Percentiles rank a stretch among this genome's conserved stretches.
These are phyloP conservation scores for Neofusicoccum ribis DNA, from an alignment of 2,329 filamentous ascomycete genomes.

Conservation along the genomic window DNA sequence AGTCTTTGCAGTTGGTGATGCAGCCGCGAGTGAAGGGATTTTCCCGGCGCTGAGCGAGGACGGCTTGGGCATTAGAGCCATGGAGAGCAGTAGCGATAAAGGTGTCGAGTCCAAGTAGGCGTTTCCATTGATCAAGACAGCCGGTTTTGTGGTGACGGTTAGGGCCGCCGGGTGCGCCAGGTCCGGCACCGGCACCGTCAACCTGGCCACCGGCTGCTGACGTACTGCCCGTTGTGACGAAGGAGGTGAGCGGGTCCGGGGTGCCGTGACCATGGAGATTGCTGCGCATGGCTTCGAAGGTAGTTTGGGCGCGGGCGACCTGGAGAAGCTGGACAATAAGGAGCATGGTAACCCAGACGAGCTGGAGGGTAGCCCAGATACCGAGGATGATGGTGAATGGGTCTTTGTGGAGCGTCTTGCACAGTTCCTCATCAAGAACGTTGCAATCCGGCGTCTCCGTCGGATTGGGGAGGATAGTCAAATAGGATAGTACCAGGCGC, in stretches of 20 bases:
- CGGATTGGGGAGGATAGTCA: constrained; percentile 55
- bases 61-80: constrained; percentile 61
- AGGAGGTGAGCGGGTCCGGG: constrained; percentile 65
- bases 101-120: constrained; percentile 84
- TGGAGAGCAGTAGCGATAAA: constrained; percentile 89
- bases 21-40: constrained; percentile 87
- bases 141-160: constrained; percentile 60
- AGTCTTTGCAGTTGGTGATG: constrained; percentile 89
- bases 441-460: constrained; percentile 55
- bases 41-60: constrained; percentile 50
- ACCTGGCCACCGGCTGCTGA: constrained; percentile 69
- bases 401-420: constrained; percentile 75
- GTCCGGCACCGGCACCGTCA: constrained; percentile 39
- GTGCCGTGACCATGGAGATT: constrained; percentile 60
- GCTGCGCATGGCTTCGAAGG: constrained; percentile 93
- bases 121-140: constrained; percentile 76
- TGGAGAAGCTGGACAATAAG: constrained; percentile 92
- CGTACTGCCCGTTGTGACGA: constrained; percentile 70
- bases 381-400: constrained; percentile 78
- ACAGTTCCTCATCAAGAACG: constrained; percentile 71
- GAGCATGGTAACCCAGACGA: constrained; percentile 97
- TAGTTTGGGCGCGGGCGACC: constrained; percentile 88
- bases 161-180: constrained; percentile 63
- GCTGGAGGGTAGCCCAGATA: constrained; percentile 78
- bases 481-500: constrained; percentile 62